These are phyloP conservation scores for Pichia sp. DNA, from an alignment of 1,139 yeast species.

Conservation along the genomic window DNA sequence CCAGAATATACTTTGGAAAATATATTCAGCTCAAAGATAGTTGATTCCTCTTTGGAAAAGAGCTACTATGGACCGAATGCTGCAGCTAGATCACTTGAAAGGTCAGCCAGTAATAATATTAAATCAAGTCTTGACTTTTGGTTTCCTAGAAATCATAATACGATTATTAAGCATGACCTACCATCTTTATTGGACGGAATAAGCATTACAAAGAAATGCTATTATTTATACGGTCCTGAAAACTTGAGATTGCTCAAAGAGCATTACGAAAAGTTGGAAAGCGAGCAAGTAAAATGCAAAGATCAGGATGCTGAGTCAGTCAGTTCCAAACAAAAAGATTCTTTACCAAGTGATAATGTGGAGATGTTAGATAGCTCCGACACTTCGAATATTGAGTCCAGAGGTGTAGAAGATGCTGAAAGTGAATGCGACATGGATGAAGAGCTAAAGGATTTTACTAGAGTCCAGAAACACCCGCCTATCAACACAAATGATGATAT, in stretches of 20 bases:
- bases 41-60: constrained; percentile 28
- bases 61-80: constrained; percentile 4
- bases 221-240: constrained; percentile 28
- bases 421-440: neutral
- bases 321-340: neutral
- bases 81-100: neutral
- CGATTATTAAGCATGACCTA: constrained; percentile 30
- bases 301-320: neutral
- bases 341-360: neutral
- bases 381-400: neutral
- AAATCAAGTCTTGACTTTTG: constrained; percentile 24
- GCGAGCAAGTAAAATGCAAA: neutral
- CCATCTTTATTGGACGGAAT: constrained; percentile 34
- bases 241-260: neutral
- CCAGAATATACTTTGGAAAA: constrained; percentile 48
- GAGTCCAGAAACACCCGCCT: neutral
- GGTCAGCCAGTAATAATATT: neutral
- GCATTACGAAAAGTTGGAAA: neutral
- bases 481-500: neutral
- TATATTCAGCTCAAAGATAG: constrained; percentile 47
- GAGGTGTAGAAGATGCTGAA: neutral
- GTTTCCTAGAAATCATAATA: constrained; percentile 39
- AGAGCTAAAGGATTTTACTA: neutral
- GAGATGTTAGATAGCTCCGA: neutral
- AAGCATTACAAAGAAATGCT: constrained; percentile 25